Evolutionary conservation across 108 stramenopile genomes (phyloP).

Genomic region (Fragilaria crotonensis): DNA sequence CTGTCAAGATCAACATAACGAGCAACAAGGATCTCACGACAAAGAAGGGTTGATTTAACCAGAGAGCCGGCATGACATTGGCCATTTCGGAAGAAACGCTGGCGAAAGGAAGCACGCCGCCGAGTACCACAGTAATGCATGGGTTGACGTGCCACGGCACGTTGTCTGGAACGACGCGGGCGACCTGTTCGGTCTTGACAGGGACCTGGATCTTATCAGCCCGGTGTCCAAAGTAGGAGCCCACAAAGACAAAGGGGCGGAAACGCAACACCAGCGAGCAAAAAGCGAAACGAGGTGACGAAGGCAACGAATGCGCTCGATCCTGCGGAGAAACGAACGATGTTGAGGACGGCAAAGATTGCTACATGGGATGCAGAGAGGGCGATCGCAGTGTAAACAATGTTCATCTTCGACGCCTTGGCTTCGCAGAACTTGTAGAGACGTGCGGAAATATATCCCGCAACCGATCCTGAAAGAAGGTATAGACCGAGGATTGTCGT

Average conservation of each 20-base stretch:
- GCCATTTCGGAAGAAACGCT: too few relatives aligned
- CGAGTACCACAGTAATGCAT: conserved; percentile 32
- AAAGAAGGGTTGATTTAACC: conserved; percentile 98
- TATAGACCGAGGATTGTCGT: too few relatives aligned
- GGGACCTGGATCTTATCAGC: too few relatives aligned
- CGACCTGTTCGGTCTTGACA: too few relatives aligned
- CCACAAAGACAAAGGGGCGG: conserved; percentile 92
- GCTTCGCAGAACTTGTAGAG: too few relatives aligned
- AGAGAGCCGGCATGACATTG: conserved; percentile 95
- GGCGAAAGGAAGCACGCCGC: conserved; percentile 97
- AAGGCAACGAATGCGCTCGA: conserved; percentile 89
- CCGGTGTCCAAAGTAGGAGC: conserved; percentile 93
- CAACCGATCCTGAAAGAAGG: too few relatives aligned
- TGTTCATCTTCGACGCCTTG: too few relatives aligned
- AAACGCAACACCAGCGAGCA: conserved; percentile 75
- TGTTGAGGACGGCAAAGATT: conserved; percentile 80
- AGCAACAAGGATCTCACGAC: conserved; percentile 96
- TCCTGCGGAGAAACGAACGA: conserved; percentile 70
- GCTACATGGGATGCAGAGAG: conserved; percentile 67
- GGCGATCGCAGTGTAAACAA: too few relatives aligned
- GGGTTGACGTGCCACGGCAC: conserved; percentile 82
- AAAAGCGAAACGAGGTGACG: conserved; percentile 76
- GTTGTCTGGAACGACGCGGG: conserved; percentile 84
- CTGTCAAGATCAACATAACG: conserved; percentile 85
- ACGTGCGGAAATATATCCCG: too few relatives aligned